Base-by-base conservation (phyloP, 257 asterid genomes). In the Ballota nigra region DNA sequence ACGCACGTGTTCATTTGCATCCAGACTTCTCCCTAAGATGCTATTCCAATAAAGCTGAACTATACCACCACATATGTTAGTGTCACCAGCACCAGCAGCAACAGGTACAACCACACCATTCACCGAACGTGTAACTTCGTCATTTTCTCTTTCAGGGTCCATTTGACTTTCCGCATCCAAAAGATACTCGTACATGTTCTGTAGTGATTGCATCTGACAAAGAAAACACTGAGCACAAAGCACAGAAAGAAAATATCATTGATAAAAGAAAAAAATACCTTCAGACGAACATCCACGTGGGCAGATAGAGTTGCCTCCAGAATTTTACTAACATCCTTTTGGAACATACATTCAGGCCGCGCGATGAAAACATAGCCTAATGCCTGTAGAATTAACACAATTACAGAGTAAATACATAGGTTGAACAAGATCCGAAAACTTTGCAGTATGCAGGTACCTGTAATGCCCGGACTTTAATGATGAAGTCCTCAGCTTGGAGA, bases 81-180 rank as follows among this genome's bases (percentile, higher is more conserved):
- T 92, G 84, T 95, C 99, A 57, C 99, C 99, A 69, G 98, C 99
- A 65, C 99, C 99, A 6, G 99, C 98, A 77, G 99, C 99, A 75
- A 92, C 97, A 59, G 99, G 93, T 60, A 95, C 99, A 83, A 81
- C 75, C 61, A 73, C 84, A 74, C 85, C 93, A 80, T 80, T 82
- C 33, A 58, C 75, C 8, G 95, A 55, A 13, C 71, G 73, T 66
- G 60, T 63, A 71, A 67, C 89, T 68, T 84, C 91, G 66, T 56
- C 78, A 58, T 70, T 66, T 53, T 82, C 84, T 72, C 82, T 86
- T 70, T 88, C 96, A 59, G 83, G 76, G 77, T 81, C 97, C 96
- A 95, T 82, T 77, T 82, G 96, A 79, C 87, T 83, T 85, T 95
- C 99, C 41, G 99, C 97, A 66, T 95, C 96, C 78, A 92, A 86